Conservation (phyloP, 768 basidiomycete genomes). For the Auricularia heimuer region DNA sequence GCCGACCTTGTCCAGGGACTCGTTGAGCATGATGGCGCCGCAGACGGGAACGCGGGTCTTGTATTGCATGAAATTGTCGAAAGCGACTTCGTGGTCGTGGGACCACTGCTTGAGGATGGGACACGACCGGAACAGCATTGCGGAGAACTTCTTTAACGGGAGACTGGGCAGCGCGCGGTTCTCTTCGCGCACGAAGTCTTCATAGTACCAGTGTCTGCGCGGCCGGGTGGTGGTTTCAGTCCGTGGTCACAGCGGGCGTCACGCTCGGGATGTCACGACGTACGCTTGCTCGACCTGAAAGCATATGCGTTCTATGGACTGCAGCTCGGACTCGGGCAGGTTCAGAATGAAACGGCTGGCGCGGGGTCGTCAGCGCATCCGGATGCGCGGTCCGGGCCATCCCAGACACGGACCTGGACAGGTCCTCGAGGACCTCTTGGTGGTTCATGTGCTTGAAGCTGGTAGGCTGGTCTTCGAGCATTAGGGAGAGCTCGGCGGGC, state of each 20-base stretch:
- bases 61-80: conserved; percentile 88
- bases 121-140: conserved; percentile 78
- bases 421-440: conserved; percentile 83
- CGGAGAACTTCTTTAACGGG: conserved; percentile 86
- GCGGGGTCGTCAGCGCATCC: conserved; percentile 9
- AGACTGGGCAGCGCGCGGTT: conserved; percentile 80
- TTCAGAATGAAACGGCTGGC: conserved; percentile 90
- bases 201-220: conserved; percentile 96
- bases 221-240: too few relatives aligned
- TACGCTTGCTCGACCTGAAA: conserved; percentile 99
- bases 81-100: conserved; percentile 76
- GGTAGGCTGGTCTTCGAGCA: conserved; percentile 10
- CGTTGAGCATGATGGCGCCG: conserved; percentile 92
- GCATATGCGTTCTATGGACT: conserved; percentile 85
- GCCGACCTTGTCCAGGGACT: conserved; percentile 81
- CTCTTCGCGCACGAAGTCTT: conserved; percentile 93
- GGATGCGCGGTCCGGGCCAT: conserved; percentile 3
- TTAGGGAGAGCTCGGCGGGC: too few relatives aligned
- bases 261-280: conserved; percentile 12
- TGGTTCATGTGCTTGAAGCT: conserved; percentile 65
- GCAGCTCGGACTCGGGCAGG: conserved; percentile 86
- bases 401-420: conserved; percentile 53
- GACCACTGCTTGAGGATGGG: conserved; percentile 77
- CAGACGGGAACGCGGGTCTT: conserved; percentile 96
- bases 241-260: too few relatives aligned